Evolutionary conservation across 2,329 filamentous ascomycete genomes (phyloP).

Genomic region (Exophiala viscosa): DNA sequence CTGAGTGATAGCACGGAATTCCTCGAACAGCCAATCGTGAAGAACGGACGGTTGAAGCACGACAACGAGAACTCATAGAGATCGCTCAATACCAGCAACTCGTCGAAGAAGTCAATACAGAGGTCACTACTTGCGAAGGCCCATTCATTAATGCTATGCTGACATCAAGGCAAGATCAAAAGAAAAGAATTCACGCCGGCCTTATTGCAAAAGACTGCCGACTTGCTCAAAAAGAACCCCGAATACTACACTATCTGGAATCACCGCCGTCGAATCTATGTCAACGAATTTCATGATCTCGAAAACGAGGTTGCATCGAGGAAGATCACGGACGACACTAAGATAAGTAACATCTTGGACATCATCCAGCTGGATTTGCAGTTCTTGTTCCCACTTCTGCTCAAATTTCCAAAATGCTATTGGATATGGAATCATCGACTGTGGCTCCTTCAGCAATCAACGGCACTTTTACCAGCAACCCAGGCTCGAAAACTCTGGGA

Average conservation of each 20-base stretch:
- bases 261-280: conserved; percentile 59
- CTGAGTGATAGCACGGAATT: conserved; percentile 69
- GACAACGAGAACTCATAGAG: conserved; percentile 66
- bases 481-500: conserved; percentile 69
- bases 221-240: conserved; percentile 44
- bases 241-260: conserved; percentile 51
- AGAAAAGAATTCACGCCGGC: conserved; percentile 41
- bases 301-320: conserved; percentile 22
- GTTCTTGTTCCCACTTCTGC: conserved; percentile 79
- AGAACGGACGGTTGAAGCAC: conserved; percentile 65
- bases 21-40: conserved; percentile 61
- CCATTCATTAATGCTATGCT: neutral
- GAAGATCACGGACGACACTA: conserved; percentile 29
- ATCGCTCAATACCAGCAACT: conserved; percentile 72
- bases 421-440: conserved; percentile 98
- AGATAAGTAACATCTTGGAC: conserved; percentile 40
- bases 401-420: conserved; percentile 92
- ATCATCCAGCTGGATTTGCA: conserved; percentile 69
- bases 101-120: conserved; percentile 63
- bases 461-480: conserved; percentile 55
- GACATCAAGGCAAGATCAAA: conserved; percentile 33
- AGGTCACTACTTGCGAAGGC: conserved; percentile 45
- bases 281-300: conserved; percentile 26
- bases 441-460: conserved; percentile 76
- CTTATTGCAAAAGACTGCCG: conserved; percentile 42